A percentile compares a stretch with the other conserved stretches of the same genome.
Conservation (phyloP, 495 filamentous ascomycete species). For the Astrothelium macrocarpum region DNA sequence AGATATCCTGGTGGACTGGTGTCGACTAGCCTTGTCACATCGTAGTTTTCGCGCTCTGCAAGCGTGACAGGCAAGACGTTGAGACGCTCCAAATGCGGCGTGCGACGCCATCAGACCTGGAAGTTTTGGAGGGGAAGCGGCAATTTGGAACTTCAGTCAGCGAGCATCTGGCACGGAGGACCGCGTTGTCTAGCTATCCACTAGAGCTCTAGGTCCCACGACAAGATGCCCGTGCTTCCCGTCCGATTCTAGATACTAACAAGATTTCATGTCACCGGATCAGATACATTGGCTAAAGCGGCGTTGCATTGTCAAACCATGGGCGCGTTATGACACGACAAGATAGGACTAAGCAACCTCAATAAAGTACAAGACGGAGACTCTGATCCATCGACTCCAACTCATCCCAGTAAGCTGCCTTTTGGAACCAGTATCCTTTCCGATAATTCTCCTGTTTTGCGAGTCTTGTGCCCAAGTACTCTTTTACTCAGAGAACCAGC, state of each 20-base stretch:
- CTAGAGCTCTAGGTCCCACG: no score
- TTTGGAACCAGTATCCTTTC: not conserved
- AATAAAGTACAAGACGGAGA: not conserved
- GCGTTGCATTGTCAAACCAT: not conserved
- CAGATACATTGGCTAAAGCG: not conserved
- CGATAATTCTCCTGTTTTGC: not conserved
- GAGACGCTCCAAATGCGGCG: not conserved
- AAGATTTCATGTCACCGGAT: not conserved
- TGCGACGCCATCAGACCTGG: not conserved
- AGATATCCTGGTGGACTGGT: not conserved
- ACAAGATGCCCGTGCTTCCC: not conserved
- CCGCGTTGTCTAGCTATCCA: not conserved
- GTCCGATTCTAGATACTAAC: not conserved
- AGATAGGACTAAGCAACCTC: not conserved
- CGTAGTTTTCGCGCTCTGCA: constrained; percentile 3
- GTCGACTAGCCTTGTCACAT: not conserved
- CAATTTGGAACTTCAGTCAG: not conserved
- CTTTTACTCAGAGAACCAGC: not conserved
- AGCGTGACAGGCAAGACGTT: not conserved
- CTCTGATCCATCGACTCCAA: not conserved
- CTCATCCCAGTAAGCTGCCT: not conserved
- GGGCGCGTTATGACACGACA: not conserved
- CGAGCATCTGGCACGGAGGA: not conserved
- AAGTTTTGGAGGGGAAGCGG: not conserved
- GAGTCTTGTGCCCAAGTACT: not conserved